Evolutionary conservation across 2,329 filamentous ascomycete species (phyloP), one percentile per base, ranked within the genome.

Genomic region (Penicillium sp.): DNA sequence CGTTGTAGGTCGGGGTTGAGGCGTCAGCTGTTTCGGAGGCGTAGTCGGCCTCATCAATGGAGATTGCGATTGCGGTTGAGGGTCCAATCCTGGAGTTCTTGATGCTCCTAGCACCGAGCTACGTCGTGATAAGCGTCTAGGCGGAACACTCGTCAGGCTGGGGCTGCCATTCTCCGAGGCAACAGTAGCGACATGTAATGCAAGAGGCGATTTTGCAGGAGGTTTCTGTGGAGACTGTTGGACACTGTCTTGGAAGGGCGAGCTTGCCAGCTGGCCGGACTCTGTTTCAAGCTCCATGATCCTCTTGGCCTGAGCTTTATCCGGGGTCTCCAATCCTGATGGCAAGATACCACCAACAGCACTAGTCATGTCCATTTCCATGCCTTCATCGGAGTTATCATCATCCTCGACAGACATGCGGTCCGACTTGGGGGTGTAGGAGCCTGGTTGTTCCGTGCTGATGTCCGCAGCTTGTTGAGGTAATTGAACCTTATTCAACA

Each of bases 331-430:
- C 24, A 70, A 62, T 51, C 75, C 78, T 65, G 75, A 80, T 74
- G 72, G 72, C 45, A 90, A 78, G 55, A 92, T 83, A 26, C 79
- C 78, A 60, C 81, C 81, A 66, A 81, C 72, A 26, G 80, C 80
- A 30, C 75, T 72, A 9, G 80, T 83, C 61, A 91, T 88, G 55
- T 92, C 88, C 88, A 90, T 89, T 40, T 84, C 79, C 67, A 73
- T 72, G 19, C 58, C 69, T 17, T 57, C 67, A 12, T 67, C 68
- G 13, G 68, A 69, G 17, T 71, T 70, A 37, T 75, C 70, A 38
- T 76, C 75, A 22, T 68, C 68, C 24, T 70, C 65, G 22, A 67
- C 65, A 33, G 68, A 66, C 51, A 63, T 70, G 28, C 62, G 63
- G 33, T 70, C 69, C n/a, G 64, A 57, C 17, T 65, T 66, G 33